phyloP scores from a whole-genome alignment of 768 basidiomycete species.

The Suillus plorans region DNA sequence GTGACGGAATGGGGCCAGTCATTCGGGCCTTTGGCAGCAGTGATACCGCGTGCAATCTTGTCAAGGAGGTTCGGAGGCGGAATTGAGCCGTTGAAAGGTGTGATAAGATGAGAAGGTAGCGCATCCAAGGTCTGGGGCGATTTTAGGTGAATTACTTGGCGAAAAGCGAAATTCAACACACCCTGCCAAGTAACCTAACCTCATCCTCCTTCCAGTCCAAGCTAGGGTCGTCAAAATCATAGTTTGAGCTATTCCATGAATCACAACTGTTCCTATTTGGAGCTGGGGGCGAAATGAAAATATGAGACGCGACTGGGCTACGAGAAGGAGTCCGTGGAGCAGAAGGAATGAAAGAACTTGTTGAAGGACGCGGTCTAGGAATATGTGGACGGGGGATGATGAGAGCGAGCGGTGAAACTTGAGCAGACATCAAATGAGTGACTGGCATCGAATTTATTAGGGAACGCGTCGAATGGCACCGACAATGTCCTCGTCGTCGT shows the following conservation, averaged over 20 bases:
- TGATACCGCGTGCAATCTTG: slow-evolving; percentile 78
- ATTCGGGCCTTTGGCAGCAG: slow-evolving; percentile 67
- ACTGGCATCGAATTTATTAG: slow-evolving; percentile 39
- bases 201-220: slow-evolving; percentile 79
- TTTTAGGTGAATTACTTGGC: background rate
- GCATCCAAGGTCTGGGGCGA: slow-evolving; percentile 71
- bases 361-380: slow-evolving; percentile 42
- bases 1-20: slow-evolving; percentile 86
- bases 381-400: slow-evolving; percentile 58
- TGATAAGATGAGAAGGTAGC: slow-evolving; percentile 79
- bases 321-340: slow-evolving; percentile 61
- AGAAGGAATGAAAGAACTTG: slow-evolving; percentile 28
- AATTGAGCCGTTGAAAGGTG: slow-evolving; percentile 81
- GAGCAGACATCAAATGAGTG: slow-evolving; percentile 47
- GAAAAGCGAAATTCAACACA: slow-evolving; percentile 34
- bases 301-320: slow-evolving; percentile 53
- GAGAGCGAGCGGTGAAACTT: slow-evolving; percentile 57
- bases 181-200: slow-evolving; percentile 62
- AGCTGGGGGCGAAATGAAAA: slow-evolving; percentile 45
- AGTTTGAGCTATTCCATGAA: slow-evolving; percentile 83
- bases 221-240: slow-evolving; percentile 58
- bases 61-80: slow-evolving; percentile 86
- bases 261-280: slow-evolving; percentile 66
- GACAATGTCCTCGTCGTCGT: slow-evolving; percentile 1
- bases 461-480: background rate